phyloP scores from a whole-genome alignment of 352 stramenopile genomes.

The Phytophthora citricola region DNA sequence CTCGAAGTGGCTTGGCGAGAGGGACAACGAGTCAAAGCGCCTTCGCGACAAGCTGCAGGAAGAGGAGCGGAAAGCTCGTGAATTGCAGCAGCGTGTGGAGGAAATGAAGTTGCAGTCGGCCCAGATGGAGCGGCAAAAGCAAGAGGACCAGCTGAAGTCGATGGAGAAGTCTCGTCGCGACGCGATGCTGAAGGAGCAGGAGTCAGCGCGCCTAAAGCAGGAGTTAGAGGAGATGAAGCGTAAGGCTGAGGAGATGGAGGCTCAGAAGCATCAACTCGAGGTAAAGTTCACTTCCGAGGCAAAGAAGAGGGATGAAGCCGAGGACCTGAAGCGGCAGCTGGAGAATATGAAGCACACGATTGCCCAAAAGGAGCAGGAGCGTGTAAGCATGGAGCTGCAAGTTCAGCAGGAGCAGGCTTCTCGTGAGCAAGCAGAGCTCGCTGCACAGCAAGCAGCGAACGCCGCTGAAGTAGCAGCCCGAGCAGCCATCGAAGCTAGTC shows the following conservation, averaged over 20 bases:
- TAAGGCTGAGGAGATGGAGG: slow-evolving; percentile 38
- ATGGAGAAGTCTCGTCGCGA: slow-evolving; percentile 46
- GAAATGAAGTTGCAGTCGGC: slow-evolving; percentile 54
- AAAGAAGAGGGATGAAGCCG: slow-evolving; percentile 44
- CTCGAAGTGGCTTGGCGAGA: slow-evolving; percentile 69
- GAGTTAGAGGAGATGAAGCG: slow-evolving; percentile 69
- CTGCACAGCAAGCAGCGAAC: slow-evolving; percentile 64
- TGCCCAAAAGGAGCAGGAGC: slow-evolving; percentile 57
- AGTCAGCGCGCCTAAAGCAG: slow-evolving; percentile 48
- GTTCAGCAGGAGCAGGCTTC: slow-evolving; percentile 56
- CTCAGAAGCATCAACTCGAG: slow-evolving; percentile 54
- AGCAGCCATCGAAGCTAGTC: slow-evolving; percentile 71
- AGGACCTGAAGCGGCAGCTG: slow-evolving; percentile 46
- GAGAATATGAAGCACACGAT: slow-evolving; percentile 59
- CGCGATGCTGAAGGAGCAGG: slow-evolving; percentile 47
- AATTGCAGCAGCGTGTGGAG: slow-evolving; percentile 64
- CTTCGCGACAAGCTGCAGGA: slow-evolving; percentile 67
- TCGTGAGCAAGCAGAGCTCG: slow-evolving; percentile 70
- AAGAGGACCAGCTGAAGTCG: slow-evolving; percentile 43
- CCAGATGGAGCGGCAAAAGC: slow-evolving; percentile 53
- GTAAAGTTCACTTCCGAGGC: slow-evolving; percentile 42
- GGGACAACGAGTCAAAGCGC: slow-evolving; percentile 70
- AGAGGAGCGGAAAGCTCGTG: slow-evolving; percentile 62
- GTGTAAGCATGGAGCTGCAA: slow-evolving; percentile 52
- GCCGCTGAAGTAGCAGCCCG: slow-evolving; percentile 73